Evolutionary conservation across 768 basidiomycete species (phyloP), one percentile per base, ranked within the genome.

Genomic region (Boletus sp.): DNA sequence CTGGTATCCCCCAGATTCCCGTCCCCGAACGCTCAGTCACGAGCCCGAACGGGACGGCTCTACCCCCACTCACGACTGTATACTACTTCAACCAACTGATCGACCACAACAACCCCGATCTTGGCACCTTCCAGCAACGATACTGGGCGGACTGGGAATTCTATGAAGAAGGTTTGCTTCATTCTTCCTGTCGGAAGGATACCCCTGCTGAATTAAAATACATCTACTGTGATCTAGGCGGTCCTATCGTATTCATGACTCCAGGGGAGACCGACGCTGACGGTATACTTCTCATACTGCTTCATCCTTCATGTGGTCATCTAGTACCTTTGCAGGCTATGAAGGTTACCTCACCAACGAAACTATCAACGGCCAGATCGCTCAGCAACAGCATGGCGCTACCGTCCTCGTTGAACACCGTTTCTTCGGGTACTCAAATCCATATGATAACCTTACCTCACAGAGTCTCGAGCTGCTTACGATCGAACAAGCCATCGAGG

Each of bases 361-460:
- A 11, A 86, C 83, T 6, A 80, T 90, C 60, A 83, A 78, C 57
- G 88, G 87, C 15, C 74, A 77, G 50, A 82, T 88, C 57, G 84
- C 86, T 10, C 83, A 87, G 64, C 83, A 85, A 67, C 76, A 87
- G 55, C 80, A 80, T 36, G 88, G 84, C 20, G 82, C 82, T 17
- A 78, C 81, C 6, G 75, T 90, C 59, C 73, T 89, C 30, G 58
- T 89, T 28, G 88, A 90, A 63, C 89, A 90, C 64, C 79, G 89
- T 24, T 91, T 85, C 76, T 90, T 84, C 59, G 89, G 89, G 14
- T 71, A 80, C n/a, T 90, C 87, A 55, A 91, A 89, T 66, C 89
- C 89, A 5, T 79, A 77, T 47, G 73, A 79, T 18, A 78, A 89
- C 67, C 78, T 90, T 29, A 80, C 75, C 35, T 80, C 79, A 32